Evolutionary conservation across 1,284 basidiomycete genomes (phyloP).

Genomic region (Trichosporon sp.): DNA sequence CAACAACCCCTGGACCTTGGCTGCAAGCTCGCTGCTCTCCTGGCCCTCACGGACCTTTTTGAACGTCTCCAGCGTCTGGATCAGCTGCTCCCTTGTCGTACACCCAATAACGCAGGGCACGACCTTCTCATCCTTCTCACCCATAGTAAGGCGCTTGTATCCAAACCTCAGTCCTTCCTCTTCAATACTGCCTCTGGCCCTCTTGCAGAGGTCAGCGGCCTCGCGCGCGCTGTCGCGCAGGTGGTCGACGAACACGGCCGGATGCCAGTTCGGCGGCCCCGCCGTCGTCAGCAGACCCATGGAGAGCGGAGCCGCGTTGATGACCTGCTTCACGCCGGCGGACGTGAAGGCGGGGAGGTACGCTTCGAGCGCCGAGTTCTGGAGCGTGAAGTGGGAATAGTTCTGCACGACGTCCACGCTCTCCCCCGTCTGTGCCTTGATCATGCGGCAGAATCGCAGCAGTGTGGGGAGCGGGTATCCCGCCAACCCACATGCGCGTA

Average conservation of each 20-base stretch:
- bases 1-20: constrained; percentile 61
- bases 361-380: constrained; percentile 68
- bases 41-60: constrained; percentile 56
- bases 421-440: constrained; percentile 63
- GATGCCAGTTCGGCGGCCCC: constrained; percentile 79
- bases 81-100: constrained; percentile 59
- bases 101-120: constrained; percentile 77
- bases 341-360: constrained; percentile 67
- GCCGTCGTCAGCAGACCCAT: constrained; percentile 82
- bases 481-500: constrained; percentile 78
- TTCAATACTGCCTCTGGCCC: constrained; percentile 60
- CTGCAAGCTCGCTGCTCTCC: constrained; percentile 60
- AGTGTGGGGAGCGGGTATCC: constrained; percentile 89
- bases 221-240: constrained; percentile 36
- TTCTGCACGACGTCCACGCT: constrained; percentile 75
- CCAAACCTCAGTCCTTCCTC: constrained; percentile 75
- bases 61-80: constrained; percentile 74
- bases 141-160: constrained; percentile 59
- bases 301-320: constrained; percentile 84
- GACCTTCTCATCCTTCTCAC: constrained; percentile 38
- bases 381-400: constrained; percentile 84
- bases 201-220: constrained; percentile 37
- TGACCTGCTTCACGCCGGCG: constrained; percentile 69
- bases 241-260: constrained; percentile 59
- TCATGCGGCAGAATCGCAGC: constrained; percentile 77